phyloP scores from a whole-genome alignment of 805 yeast species.

The Nakazawaea pomicola region DNA sequence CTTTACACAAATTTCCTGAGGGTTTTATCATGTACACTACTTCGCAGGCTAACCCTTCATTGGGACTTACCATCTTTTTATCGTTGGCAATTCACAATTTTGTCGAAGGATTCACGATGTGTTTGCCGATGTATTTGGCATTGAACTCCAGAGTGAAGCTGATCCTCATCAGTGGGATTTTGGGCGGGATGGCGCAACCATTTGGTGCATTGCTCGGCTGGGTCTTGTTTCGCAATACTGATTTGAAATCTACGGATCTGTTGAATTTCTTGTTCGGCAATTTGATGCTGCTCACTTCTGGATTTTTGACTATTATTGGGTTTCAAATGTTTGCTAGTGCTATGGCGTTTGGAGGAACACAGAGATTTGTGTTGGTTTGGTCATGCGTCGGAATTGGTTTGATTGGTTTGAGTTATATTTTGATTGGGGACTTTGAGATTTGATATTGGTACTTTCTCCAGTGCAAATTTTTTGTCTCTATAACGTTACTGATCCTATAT shows the following conservation, averaged over 20 bases:
- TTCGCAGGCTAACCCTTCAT: constrained; percentile 54
- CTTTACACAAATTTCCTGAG: constrained; percentile 91
- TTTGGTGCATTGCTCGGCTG: constrained; percentile 78
- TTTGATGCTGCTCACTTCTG: constrained; percentile 71
- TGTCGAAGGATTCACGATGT: constrained; percentile 92
- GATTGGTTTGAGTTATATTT: constrained; percentile 43
- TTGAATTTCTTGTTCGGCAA: constrained; percentile 50
- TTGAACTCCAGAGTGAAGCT: constrained; percentile 60
- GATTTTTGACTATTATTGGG: constrained; percentile 78
- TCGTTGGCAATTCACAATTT: constrained; percentile 87
- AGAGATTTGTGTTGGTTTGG: constrained; percentile 55
- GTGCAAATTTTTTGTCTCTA: too few relatives aligned
- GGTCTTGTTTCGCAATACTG: constrained; percentile 37
- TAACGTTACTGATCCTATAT: too few relatives aligned
- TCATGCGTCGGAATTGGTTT: constrained; percentile 52
- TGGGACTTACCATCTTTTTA: constrained; percentile 78
- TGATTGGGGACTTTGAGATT: constrained; percentile 19
- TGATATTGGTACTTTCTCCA: too few relatives aligned
- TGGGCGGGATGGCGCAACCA: constrained; percentile 88
- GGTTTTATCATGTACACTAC: constrained; percentile 88
- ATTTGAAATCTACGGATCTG: constrained; percentile 28
- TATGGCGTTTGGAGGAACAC: constrained; percentile 71
- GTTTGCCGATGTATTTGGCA: constrained; percentile 82
- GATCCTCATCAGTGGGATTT: constrained; percentile 51
- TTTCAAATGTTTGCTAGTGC: constrained; percentile 85